These are phyloP conservation scores for Musa schizocarpa DNA, from an alignment of 176 grass and related monocot genomes.

Conservation along the genomic window DNA sequence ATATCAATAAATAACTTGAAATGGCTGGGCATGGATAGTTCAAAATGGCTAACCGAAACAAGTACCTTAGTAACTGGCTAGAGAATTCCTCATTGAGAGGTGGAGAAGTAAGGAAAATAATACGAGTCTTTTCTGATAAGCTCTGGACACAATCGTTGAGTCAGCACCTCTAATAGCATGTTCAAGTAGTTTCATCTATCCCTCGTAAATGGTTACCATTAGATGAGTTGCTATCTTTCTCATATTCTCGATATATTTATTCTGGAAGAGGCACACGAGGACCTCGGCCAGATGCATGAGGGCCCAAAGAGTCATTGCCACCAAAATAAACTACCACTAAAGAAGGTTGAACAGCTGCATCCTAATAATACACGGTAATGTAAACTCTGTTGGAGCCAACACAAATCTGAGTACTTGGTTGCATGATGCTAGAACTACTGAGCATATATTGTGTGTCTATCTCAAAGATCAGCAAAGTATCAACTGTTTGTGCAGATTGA, in stretches of 20 bases:
- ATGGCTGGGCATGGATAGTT: neutral
- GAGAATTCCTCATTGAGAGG: constrained; percentile 19
- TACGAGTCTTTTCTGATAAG: constrained; percentile 21
- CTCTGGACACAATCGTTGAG: constrained; percentile 11
- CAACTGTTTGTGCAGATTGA: no score
- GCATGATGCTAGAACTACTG: no score
- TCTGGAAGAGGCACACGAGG: constrained; percentile 29
- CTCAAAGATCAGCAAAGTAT: no score
- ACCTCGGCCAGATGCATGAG: constrained; percentile 1
- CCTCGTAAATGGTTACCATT: neutral
- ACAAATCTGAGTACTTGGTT: no score
- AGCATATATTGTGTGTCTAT: no score
- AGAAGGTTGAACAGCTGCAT: constrained; percentile 24
- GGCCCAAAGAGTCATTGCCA: constrained; percentile 12
- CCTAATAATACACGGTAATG: constrained; percentile 13
- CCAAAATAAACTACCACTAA: constrained; percentile 27
- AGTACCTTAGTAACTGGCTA: neutral
- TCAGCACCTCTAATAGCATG: neutral
- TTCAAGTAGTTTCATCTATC: neutral
- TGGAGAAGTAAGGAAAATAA: constrained; percentile 28
- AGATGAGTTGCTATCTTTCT: constrained; percentile 14
- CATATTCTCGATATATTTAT: constrained; percentile 33
- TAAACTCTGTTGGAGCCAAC: no score
- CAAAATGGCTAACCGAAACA: neutral
- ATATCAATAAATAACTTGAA: constrained; percentile 4